Base-by-base conservation (phyloP, 129 eudicot genomes). In the Artemisia annua region DNA sequence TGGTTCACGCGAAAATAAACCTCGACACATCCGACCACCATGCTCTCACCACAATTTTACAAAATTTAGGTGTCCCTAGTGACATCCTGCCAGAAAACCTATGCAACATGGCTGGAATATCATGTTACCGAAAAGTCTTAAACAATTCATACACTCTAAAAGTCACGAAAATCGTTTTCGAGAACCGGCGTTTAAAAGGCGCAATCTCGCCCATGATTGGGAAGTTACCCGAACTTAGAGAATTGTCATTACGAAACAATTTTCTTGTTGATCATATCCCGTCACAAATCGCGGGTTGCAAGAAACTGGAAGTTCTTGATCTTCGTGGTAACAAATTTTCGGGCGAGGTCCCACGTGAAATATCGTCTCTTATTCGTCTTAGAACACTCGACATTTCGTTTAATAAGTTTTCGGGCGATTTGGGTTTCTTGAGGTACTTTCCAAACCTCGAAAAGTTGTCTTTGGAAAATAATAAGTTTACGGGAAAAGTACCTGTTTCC, bases 361-460 rank as follows among this genome's bases (percentile, higher is more conserved):
- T 93, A 4, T 84, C 90, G 2, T 82, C 83, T 5, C 71, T 89
- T 11, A 39, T 77, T 49, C 88, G 79, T 11, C 92, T 92, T 22
- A 83, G 83, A 10, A 67, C 76, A 20, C 84, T 92, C 11, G 96
- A 92, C 57, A 77, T 92, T 7, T 83, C 91, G 12, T 70, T 57
- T 55, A 89, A 89, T 70, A 32, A 72, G 43, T 76, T 93, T 24
- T 75, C 88, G 8, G 96, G 95, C 39, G 72, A 81, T 1, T 74
- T 93, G 76, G 69, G 78, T 19, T 93, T 93, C 85, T 58, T 93
- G 80, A 87, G 77, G 49, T 39, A 80, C 65, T 87, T 84, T 54
- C 96, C 92, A 17, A 90, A 89, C 73, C 79, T 92, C 48, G 98
- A 92, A 35, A 83, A 68, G 28, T 86, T 92, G 30, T 75, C 66